Conservation (phyloP, 805 yeast species). For the Teunomyces funiuensis region DNA sequence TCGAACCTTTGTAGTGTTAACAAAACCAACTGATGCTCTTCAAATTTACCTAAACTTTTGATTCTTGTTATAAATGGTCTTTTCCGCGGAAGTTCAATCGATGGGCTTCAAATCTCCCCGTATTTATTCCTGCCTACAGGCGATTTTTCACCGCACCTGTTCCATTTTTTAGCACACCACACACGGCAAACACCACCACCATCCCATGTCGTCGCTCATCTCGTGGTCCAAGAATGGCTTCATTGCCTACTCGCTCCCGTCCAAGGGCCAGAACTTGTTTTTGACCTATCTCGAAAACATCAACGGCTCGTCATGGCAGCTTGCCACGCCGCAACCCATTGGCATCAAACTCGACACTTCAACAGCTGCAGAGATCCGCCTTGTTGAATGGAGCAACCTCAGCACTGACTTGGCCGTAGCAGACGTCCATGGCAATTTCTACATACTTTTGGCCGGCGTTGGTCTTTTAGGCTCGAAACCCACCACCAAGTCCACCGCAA, state of each 20-base stretch:
- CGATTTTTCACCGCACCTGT: not conserved
- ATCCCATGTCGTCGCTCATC: constrained; percentile 22
- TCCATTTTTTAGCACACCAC: not conserved
- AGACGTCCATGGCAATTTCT: constrained; percentile 66
- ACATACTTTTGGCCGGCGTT: constrained; percentile 42
- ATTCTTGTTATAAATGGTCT: no score
- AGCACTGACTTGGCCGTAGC: constrained; percentile 81
- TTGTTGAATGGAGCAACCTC: constrained; percentile 71
- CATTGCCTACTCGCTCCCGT: constrained; percentile 57
- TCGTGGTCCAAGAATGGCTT: constrained; percentile 87
- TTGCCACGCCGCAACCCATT: constrained; percentile 55
- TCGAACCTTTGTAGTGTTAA: no score
- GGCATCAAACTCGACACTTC: constrained; percentile 28
- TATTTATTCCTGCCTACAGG: no score
- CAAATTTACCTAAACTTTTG: no score
- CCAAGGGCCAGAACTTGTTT: constrained; percentile 41
- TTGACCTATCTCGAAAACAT: constrained; percentile 70
- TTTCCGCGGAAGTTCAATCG: no score
- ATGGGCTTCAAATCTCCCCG: no score
- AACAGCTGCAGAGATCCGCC: constrained; percentile 33
- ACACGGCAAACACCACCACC: not conserved
- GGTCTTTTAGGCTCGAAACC: constrained; percentile 26
- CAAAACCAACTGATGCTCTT: no score
- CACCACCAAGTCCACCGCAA: constrained; percentile 7
- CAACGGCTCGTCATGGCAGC: constrained; percentile 78